Evolutionary conservation across 108 stramenopile genomes (phyloP).

Genomic region (Pseudonitzschia delicatissima): DNA sequence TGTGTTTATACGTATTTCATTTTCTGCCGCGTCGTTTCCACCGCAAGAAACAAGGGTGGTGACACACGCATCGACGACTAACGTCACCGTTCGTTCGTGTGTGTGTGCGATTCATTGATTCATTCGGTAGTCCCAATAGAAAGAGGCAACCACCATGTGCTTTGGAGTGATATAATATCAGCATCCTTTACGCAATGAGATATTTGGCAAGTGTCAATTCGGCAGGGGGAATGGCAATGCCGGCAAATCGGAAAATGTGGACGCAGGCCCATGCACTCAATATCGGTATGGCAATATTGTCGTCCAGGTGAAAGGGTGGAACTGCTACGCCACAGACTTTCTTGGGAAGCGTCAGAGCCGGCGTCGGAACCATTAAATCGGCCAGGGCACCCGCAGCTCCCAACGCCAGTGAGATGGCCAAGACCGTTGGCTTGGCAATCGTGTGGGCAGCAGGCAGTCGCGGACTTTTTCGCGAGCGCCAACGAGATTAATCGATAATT

Average conservation of each 20-base stretch:
- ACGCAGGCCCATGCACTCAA: slow-evolving; percentile 67
- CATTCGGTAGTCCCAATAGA: too few species aligned
- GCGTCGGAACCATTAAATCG: slow-evolving; percentile 85
- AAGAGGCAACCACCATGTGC: too few species aligned
- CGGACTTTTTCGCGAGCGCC: slow-evolving; percentile 49
- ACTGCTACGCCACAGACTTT: slow-evolving; percentile 62
- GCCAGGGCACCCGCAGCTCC: slow-evolving; percentile 83
- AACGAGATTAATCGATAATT: slow-evolving; percentile 66
- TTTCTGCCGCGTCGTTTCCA: too few species aligned
- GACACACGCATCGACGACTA: too few species aligned
- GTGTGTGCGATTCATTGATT: too few species aligned
- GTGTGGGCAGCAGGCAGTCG: neutral
- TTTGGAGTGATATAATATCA: too few species aligned
- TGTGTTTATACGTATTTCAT: too few species aligned
- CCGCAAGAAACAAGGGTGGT: too few species aligned
- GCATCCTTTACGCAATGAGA: neutral
- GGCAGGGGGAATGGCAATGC: neutral
- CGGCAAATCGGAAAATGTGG: slow-evolving; percentile 38
- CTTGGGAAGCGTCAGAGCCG: slow-evolving; percentile 73
- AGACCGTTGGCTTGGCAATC: slow-evolving; percentile 6
- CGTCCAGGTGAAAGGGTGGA: slow-evolving; percentile 88
- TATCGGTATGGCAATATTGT: slow-evolving; percentile 79
- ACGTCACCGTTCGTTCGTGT: too few species aligned
- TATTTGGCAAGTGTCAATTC: neutral
- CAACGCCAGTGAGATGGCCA: slow-evolving; percentile 52